Evolutionary conservation across 345 rosid genomes (phyloP).

Genomic region (Isatis tinctoria): DNA sequence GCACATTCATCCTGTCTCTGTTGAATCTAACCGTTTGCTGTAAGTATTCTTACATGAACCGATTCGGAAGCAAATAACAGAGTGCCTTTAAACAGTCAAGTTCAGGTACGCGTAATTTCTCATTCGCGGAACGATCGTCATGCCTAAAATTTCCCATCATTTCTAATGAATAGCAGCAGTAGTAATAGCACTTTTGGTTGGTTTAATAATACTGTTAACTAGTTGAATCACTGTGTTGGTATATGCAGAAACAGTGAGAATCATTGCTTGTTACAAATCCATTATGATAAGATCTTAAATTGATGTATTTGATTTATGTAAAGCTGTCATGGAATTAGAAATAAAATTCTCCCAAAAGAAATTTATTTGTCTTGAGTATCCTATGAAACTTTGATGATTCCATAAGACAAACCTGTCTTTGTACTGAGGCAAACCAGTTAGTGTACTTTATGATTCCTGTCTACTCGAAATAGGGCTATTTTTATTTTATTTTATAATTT

Average conservation of each 20-base stretch:
- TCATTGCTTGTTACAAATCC: not conserved
- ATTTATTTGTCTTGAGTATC: not conserved
- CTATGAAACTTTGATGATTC: not conserved
- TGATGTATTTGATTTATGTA: not conserved
- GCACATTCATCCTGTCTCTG: not conserved
- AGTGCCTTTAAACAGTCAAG: no score
- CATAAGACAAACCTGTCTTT: constrained; percentile 16
- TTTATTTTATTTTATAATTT: not conserved
- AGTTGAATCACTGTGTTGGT: constrained; percentile 26
- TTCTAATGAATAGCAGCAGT: not conserved
- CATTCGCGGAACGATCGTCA: no score
- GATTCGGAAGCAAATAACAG: not conserved
- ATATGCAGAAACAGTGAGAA: constrained; percentile 6
- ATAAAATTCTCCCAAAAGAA: not conserved
- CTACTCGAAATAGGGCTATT: not conserved
- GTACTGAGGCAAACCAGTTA: constrained; percentile 14
- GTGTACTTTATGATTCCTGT: constrained; percentile 19
- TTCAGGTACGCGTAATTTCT: not conserved
- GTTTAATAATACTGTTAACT: constrained; percentile 1
- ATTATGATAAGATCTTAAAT: not conserved
- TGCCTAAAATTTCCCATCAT: not conserved
- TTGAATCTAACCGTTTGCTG: no score
- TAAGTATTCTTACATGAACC: constrained; percentile 7
- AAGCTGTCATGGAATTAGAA: constrained; percentile 8
- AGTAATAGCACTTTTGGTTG: constrained; percentile 14